Evolutionary conservation across 352 stramenopile species (phyloP).

Genomic region (Pythium volutum): DNA sequence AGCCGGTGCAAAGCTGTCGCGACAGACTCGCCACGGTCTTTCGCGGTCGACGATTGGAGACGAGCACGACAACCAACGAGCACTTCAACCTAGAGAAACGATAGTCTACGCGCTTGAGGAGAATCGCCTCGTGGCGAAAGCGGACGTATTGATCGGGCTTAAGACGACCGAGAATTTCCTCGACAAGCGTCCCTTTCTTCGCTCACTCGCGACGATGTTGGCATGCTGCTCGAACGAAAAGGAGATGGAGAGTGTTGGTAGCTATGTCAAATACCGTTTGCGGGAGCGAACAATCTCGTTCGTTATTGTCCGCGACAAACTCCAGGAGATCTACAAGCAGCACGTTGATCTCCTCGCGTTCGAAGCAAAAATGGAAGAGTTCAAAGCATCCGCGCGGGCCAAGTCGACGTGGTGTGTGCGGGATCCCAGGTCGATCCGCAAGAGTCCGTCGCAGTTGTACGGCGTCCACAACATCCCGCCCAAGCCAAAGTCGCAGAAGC

Average conservation of each 20-base stretch:
- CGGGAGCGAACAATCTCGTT: constrained; percentile 41
- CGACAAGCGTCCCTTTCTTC: constrained; percentile 51
- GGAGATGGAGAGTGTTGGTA: constrained; percentile 40
- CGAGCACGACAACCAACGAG: not conserved
- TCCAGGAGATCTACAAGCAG: constrained; percentile 38
- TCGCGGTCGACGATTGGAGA: not conserved
- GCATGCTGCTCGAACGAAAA: constrained; percentile 57
- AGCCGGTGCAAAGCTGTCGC: not conserved
- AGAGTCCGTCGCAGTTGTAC: constrained; percentile 48
- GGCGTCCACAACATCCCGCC: constrained; percentile 44
- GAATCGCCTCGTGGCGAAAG: constrained; percentile 48
- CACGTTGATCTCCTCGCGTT: constrained; percentile 32
- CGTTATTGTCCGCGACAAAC: constrained; percentile 13
- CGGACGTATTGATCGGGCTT: constrained; percentile 47
- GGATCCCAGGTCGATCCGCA: constrained; percentile 40
- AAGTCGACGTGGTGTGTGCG: constrained; percentile 64
- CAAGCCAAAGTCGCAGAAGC: constrained; percentile 37
- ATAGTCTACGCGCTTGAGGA: constrained; percentile 21
- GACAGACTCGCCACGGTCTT: not conserved
- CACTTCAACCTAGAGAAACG: not conserved
- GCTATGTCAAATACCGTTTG: constrained; percentile 50
- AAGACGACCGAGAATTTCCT: constrained; percentile 41
- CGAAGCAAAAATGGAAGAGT: constrained; percentile 39
- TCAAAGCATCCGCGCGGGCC: constrained; percentile 38
- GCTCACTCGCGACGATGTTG: constrained; percentile 49